Evolutionary conservation across 768 basidiomycete species (phyloP), one percentile per base, ranked within the genome.

Genomic region (Fomitopsis serialis): DNA sequence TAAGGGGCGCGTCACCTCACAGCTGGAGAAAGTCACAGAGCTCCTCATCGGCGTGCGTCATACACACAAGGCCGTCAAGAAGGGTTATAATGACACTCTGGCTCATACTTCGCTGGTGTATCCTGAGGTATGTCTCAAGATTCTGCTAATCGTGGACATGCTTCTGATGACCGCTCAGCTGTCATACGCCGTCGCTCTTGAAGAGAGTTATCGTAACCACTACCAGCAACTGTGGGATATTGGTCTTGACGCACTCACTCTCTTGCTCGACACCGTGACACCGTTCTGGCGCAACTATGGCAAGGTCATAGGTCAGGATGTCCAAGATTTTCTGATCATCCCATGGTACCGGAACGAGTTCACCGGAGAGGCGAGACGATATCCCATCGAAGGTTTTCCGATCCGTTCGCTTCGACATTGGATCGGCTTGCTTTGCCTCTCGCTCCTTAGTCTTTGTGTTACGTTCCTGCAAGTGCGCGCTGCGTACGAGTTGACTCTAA

Each of bases 291-390:
- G 88, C 56, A 87, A 78, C 32, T 89, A 90, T 55, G 89, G 89
- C 49, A 89, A 86, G 61, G 79, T 80, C n/a, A 89, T 91, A 48
- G 85, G 87, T 29, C 80, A 87, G 62, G 89, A 91, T 60, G 76
- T 88, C 42, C 82, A 84, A 45, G 87, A 89, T 56, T 90, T 90
- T 63, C 79, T 90, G 54, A 87, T 91, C 59, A 82, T 91, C 54
- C 89, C 89, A 7, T 77, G 87, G 61, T 91, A 91, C 57, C 80
- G 89, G 32, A 88, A 91, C 64, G 89, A 90, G 63, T 91, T 89
- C 63, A 89, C 89, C 0, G 89, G 89, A 29, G 85, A 88, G 70
- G 47, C 80, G 35, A 84, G 85, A 59, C 75, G 81, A 59, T 89
- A 89, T 61, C 74, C 72, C 7, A 80, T 91, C 59, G 64, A 66